Base-by-base conservation (phyloP, 805 yeast species). In the Monosporozyma aerobia region DNA sequence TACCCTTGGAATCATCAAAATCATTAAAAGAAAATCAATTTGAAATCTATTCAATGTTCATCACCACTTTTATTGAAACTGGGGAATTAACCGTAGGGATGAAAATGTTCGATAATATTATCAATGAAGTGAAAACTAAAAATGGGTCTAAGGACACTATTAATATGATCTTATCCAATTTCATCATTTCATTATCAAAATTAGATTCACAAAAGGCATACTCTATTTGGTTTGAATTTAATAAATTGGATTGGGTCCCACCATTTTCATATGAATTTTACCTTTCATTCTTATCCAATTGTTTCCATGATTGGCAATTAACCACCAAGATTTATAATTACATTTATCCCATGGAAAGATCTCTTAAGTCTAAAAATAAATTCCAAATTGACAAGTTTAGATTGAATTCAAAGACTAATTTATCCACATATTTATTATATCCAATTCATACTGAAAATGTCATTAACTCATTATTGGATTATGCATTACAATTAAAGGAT, bases 21-120 rank as follows among this genome's bases (percentile, higher is more conserved):
- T 46, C 57, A 3, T 51, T 76, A 45, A 57, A 59, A 25, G 55
- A 62, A 2, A 62, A 71, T 37, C 82, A 79, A 57, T 77, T 73
- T 57, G 64, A 68, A 35, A 74, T 83, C 33, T 83, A 83, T 60
- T 67, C 80, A 1, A 64, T 71, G 44, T 68, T 81, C 53, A 72
- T 84, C 37, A 74, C 80, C 35, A 73, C 83, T 1, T 69, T 85
- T 51, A 73, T 81, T 11, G 69, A 71, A 50, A 77, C 79, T 45
- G 77, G 76, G 43, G 78, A 82, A 56, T 57, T 74, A 39, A 69
- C 72, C 8, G 58, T 76, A 43, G 82, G 88, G 3, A 74, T 84
- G 1, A 72, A 76, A 53, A 75, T 83, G 52, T 68, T 85, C 59
- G 86, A 84, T 61, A 70, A 74, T 43, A 70, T 83, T 5, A 63